Conservation (phyloP, 2,329 filamentous ascomycete species). For the Neonectria hederae region DNA sequence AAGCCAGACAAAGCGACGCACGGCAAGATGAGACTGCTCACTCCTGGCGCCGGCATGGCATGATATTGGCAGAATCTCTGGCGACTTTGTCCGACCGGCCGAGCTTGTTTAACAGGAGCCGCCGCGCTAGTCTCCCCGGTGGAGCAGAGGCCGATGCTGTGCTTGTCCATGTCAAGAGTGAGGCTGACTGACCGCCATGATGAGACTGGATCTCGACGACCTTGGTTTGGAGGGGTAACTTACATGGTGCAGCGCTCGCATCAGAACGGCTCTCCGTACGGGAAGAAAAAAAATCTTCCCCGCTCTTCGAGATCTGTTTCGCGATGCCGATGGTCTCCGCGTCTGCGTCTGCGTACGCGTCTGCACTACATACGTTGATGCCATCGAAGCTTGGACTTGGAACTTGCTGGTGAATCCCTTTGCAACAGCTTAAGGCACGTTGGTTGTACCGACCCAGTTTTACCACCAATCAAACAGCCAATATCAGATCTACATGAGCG, state of each 20-base stretch:
- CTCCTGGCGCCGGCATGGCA: slow-evolving; percentile 26
- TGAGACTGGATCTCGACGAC: slow-evolving; percentile 36
- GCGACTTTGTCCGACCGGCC: slow-evolving; percentile 22
- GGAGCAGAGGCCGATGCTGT: slow-evolving; percentile 1
- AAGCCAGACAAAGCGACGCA: slow-evolving; percentile 12
- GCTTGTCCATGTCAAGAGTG: slow-evolving; percentile 35
- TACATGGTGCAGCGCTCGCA: background rate
- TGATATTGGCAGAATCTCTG: slow-evolving; percentile 33
- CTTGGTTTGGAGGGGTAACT: slow-evolving; percentile 29
- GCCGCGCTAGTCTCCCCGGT: slow-evolving; percentile 21
- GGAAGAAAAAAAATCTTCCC: background rate
- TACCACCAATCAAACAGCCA: too few relatives aligned
- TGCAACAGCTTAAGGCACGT: too few relatives aligned
- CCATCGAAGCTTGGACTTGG: slow-evolving; percentile 12
- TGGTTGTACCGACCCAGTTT: too few relatives aligned
- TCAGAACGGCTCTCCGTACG: background rate
- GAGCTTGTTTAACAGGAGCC: slow-evolving; percentile 26
- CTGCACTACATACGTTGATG: background rate
- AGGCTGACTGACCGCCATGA: slow-evolving; percentile 44
- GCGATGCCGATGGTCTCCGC: slow-evolving; percentile 1
- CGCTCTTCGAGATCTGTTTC: slow-evolving; percentile 13
- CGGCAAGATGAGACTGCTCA: slow-evolving; percentile 19
- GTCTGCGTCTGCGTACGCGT: background rate
- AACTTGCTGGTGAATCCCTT: background rate
- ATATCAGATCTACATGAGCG: too few relatives aligned